phyloP scores from a whole-genome alignment of 805 yeast species.

The Metschnikowia continentalis region DNA sequence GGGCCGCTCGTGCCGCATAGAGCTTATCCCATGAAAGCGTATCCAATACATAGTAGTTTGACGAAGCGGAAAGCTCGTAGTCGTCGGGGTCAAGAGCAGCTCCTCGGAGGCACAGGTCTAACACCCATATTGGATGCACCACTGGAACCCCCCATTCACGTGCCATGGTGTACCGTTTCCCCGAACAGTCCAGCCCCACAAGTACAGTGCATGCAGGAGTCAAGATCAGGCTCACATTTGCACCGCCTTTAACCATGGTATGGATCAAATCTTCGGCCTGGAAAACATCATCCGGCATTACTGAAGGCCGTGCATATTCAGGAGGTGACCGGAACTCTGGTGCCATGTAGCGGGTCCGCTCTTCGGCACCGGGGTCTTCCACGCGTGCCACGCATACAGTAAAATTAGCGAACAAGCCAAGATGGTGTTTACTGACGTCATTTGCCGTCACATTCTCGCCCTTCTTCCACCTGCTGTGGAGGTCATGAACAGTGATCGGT shows the following conservation, averaged over 20 bases:
- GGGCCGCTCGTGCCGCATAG: constrained; percentile 5
- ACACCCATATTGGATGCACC: constrained; percentile 49
- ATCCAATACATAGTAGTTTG: constrained; percentile 2
- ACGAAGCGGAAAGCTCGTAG: constrained; percentile 30
- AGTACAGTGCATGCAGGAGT: constrained; percentile 42
- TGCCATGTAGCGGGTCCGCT: constrained; percentile 14
- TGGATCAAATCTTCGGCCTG: constrained; percentile 28
- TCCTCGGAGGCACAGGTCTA: constrained; percentile 42
- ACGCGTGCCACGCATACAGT: constrained; percentile 43
- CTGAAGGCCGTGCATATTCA: constrained; percentile 8
- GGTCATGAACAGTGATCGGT: constrained; percentile 40
- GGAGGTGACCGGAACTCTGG: constrained; percentile 22
- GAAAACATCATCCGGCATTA: constrained; percentile 15
- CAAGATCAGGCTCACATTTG: constrained; percentile 47
- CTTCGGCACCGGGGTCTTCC: constrained; percentile 17
- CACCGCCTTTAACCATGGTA: constrained; percentile 44
- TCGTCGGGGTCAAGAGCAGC: constrained; percentile 39
- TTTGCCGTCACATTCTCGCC: constrained; percentile 40
- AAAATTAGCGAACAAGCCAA: constrained; percentile 45
- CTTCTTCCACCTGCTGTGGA: constrained; percentile 50
- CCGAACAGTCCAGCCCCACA: constrained; percentile 47
- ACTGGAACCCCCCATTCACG: constrained; percentile 50
- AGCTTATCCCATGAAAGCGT: constrained; percentile 33
- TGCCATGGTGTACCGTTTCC: constrained; percentile 51
- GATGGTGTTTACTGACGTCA: constrained; percentile 20